Conservation (phyloP, 225 moss, liverwort and hornwort species). For the Lunularia cruciata region DNA sequence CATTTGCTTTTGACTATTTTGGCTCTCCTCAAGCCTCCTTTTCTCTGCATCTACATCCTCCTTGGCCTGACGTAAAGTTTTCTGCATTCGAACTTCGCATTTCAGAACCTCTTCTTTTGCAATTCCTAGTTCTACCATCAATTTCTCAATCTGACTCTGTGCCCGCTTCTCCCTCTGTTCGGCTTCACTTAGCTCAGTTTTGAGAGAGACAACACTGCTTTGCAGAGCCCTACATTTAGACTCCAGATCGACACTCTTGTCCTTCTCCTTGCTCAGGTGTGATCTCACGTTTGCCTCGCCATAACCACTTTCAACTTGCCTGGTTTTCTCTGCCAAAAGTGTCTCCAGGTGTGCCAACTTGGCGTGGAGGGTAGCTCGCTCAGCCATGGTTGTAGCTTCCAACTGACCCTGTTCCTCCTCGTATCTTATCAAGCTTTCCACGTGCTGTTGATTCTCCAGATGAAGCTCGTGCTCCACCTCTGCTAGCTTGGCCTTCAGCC, state of each 20-base stretch:
- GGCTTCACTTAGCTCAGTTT: slow-evolving; percentile 33
- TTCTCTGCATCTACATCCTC: slow-evolving; percentile 46
- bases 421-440: slow-evolving; percentile 39
- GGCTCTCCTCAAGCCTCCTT: slow-evolving; percentile 39
- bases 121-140: slow-evolving; percentile 44
- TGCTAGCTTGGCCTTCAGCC: slow-evolving; percentile 29
- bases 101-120: slow-evolving; percentile 51
- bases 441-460: slow-evolving; percentile 42
- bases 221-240: slow-evolving; percentile 14
- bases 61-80: slow-evolving; percentile 46
- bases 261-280: slow-evolving; percentile 26
- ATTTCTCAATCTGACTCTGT: slow-evolving; percentile 37
- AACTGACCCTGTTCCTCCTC: slow-evolving; percentile 46
- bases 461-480: slow-evolving; percentile 45
- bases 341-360: slow-evolving; percentile 33
- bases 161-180: slow-evolving; percentile 45
- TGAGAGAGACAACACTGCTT: slow-evolving; percentile 20
- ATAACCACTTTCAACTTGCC: slow-evolving; percentile 32
- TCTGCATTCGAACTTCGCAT: slow-evolving; percentile 48
- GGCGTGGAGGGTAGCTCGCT: slow-evolving; percentile 23
- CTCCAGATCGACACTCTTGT: slow-evolving; percentile 23
- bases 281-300: slow-evolving; percentile 21
- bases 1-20: slow-evolving; percentile 37
- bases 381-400: slow-evolving; percentile 34
- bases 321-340: slow-evolving; percentile 33